phyloP scores from a whole-genome alignment of 345 rosid genomes.

The Syzygium grande region DNA sequence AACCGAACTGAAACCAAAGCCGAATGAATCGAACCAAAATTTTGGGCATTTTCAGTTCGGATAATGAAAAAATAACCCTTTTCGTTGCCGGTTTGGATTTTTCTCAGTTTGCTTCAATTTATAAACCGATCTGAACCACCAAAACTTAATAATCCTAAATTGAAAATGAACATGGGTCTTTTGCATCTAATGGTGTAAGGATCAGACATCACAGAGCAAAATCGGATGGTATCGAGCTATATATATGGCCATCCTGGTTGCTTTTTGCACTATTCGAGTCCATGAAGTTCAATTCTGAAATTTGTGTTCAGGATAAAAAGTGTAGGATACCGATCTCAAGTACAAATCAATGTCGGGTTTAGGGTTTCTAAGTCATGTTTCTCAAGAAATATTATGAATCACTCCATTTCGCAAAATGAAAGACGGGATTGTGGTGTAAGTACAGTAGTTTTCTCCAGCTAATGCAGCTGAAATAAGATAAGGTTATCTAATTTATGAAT shows the following conservation, averaged over 20 bases:
- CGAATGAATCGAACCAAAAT: no score
- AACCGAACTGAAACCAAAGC: no score
- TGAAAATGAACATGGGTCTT: background rate
- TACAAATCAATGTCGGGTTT: background rate
- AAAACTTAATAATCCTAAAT: no score
- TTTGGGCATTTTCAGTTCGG: no score
- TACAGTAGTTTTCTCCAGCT: background rate
- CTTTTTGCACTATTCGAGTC: no score
- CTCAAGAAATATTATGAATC: background rate
- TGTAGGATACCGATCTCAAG: background rate
- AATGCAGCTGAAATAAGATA: background rate
- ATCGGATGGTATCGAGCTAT: no score
- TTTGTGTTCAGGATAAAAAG: background rate
- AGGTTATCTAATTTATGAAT: background rate
- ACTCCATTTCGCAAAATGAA: background rate
- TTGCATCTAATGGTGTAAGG: background rate
- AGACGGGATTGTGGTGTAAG: background rate
- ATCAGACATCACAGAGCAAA: background rate
- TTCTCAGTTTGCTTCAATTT: no score
- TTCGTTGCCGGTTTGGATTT: no score
- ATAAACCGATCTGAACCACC: no score
- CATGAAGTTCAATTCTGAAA: no score
- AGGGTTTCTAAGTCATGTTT: background rate
- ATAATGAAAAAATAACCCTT: no score
- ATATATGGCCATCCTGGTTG: no score